These are phyloP conservation scores for Leishmania lainsoni DNA, from an alignment of 208 protist species.

Conservation along the genomic window DNA sequence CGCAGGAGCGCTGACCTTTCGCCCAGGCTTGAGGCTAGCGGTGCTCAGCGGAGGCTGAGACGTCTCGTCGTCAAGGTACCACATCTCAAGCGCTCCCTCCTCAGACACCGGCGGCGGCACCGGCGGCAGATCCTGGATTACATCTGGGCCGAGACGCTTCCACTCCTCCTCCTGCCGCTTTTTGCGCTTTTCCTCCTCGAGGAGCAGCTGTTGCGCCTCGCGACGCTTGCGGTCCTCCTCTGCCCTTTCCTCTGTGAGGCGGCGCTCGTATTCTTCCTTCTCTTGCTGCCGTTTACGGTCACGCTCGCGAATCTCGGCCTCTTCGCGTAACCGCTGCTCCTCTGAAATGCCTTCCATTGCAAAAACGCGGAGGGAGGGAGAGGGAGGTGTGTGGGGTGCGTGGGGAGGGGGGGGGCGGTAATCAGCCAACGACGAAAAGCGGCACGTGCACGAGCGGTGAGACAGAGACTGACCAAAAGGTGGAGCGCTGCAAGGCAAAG, in stretches of 20 bases:
- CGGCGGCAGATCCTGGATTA: conserved; percentile 80
- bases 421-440: not conserved
- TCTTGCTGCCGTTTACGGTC: conserved; percentile 70
- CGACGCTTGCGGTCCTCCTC: conserved; percentile 61
- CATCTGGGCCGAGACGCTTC: conserved; percentile 77
- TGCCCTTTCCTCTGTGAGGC: conserved; percentile 51
- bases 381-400: not conserved
- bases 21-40: conserved; percentile 78
- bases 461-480: not conserved
- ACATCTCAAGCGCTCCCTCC: conserved; percentile 64
- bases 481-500: not conserved
- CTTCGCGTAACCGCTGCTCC: conserved; percentile 69
- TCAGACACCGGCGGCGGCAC: conserved; percentile 67
- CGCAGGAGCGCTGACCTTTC: conserved; percentile 43
- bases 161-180: conserved; percentile 81
- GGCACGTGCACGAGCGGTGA: not conserved
- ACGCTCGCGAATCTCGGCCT: conserved; percentile 83
- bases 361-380: not conserved
- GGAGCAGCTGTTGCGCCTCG: conserved; percentile 60
- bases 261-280: conserved; percentile 75
- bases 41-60: conserved; percentile 63
- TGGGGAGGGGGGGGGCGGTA: not conserved
- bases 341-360: conserved; percentile 43
- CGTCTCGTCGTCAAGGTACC: conserved; percentile 88
- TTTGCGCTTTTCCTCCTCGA: conserved; percentile 74